These are phyloP conservation scores for Gracilaria vermiculophylla DNA, from an alignment of 23 red algal genomes.

Conservation along the genomic window DNA sequence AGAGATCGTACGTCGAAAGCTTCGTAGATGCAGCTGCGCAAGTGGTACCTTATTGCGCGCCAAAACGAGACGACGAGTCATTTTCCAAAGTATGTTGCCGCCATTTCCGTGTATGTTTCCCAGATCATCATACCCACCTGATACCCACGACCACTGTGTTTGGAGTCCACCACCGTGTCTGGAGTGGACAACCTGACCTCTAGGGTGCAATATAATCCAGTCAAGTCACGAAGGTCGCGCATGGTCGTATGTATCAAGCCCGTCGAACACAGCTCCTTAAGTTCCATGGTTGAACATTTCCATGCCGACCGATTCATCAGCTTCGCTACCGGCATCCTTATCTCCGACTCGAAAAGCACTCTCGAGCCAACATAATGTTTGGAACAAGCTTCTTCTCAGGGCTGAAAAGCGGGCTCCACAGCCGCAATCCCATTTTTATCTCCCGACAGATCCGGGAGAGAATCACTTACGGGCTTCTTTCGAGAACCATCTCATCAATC, in stretches of 20 bases:
- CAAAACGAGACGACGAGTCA: too few relatives aligned
- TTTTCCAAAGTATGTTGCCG: neutral
- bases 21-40: too few relatives aligned
- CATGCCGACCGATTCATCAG: neutral
- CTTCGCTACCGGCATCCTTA: neutral
- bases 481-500: slow-evolving; percentile 12
- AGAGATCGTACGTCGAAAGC: too few relatives aligned
- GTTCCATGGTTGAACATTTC: neutral
- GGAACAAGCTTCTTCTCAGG: slow-evolving; percentile 21
- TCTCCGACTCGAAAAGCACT: neutral
- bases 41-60: too few relatives aligned
- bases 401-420: neutral
- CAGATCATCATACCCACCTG: neutral
- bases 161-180: neutral
- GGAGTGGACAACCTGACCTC: neutral
- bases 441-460: neutral
- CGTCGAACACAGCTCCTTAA: neutral
- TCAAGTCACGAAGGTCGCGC: neutral
- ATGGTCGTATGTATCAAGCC: neutral
- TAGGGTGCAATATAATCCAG: neutral
- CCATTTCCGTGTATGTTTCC: neutral
- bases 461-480: slow-evolving; percentile 12
- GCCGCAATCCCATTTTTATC: slow-evolving; percentile 6
- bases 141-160: neutral
- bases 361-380: slow-evolving; percentile 12